Base-by-base conservation (phyloP, 2,329 filamentous ascomycete species). In the Aurifilum marmelostoma region DNA sequence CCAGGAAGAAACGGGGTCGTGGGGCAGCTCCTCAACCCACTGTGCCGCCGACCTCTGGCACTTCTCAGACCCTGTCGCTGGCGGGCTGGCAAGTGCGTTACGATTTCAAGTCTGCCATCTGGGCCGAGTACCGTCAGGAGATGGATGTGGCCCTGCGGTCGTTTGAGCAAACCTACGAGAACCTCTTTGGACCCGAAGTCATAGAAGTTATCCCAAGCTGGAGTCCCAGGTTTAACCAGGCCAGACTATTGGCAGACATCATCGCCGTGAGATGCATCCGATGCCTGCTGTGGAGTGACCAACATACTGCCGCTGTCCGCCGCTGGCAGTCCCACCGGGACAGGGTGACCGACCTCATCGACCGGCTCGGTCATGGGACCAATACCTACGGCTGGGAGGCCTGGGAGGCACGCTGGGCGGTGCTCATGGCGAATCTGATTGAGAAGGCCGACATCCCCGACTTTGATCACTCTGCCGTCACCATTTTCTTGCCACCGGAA, bases 1-100 rank as follows among this genome's bases (percentile, higher is more conserved):
- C 92, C 12, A 89, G 94, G 73, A 91, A 96, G 77, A 98, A 98
- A 83, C 91, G 92, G 73, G 91, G 92, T 61, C 88, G 94, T 69
- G 91, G 92, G 9, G 85, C 89, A 24, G 89, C 92, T 18, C 94
- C 94, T 14, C 89, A 91, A 62, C 93, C 94, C 3, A 95, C 93
- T 8, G 86, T 93, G 41, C 92, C 94, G 5, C 93, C 93, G 1
- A 95, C 92, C 0, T 89, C 87, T 27, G 93, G 92, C 37, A 97
- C 93, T 1, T 97, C 94, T 1, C 92, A 96, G 75, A 93, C 92
- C 0, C 80, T 97, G n/a, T 92, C 94, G 1, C 83, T 91, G 12
- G 89, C 93, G 56, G 94, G 93, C 3, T 99, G 95, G 96, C 94
- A 93, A 75, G 91, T 97, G 66, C 90, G 95, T 21, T 97, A 97